These are phyloP conservation scores for Clonostachys sp. DNA, from an alignment of 2,329 filamentous ascomycete species.

Conservation along the genomic window DNA sequence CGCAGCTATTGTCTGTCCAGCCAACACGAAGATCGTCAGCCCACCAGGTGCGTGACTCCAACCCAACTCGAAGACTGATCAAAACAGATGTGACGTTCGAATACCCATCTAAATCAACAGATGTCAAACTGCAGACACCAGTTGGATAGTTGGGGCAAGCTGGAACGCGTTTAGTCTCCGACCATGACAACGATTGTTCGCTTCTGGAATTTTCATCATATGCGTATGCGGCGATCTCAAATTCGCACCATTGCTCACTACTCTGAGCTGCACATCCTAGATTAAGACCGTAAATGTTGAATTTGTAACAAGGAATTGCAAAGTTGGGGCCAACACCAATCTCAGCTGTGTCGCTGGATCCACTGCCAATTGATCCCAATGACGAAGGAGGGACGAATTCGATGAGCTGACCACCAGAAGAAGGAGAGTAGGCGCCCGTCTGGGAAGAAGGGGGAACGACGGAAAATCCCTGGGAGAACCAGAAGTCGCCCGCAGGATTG, in stretches of 20 bases:
- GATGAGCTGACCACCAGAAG: conserved; percentile 31
- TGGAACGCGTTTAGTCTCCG: conserved; percentile 29
- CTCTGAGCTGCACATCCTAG: conserved; percentile 29
- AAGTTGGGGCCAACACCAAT: conserved; percentile 32
- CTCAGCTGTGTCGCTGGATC: conserved; percentile 27
- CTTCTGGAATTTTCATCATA: conserved; percentile 21
- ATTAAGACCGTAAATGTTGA: conserved; percentile 30
- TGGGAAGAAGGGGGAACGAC: conserved; percentile 26
- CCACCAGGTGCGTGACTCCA: conserved; percentile 33
- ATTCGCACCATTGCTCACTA: conserved; percentile 30
- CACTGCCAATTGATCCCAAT: conserved; percentile 12
- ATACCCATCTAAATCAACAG: conserved; percentile 28
- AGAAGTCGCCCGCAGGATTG: conserved; percentile 30
- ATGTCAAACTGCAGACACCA: conserved; percentile 24
- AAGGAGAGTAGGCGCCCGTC: conserved; percentile 24
- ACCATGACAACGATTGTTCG: conserved; percentile 32
- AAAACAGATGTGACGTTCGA: conserved; percentile 30
- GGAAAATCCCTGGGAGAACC: conserved; percentile 35
- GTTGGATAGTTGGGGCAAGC: conserved; percentile 26
- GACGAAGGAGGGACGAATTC: conserved; percentile 32
- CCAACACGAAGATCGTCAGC: conserved; percentile 31
- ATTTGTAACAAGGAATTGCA: conserved; percentile 28
- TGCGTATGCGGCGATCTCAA: conserved; percentile 33
- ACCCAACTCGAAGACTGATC: conserved; percentile 28
- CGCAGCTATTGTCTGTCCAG: conserved; percentile 34